Evolutionary conservation across 371 early-diverging fungal species (phyloP).

Genomic region (Mycotypha africana): DNA sequence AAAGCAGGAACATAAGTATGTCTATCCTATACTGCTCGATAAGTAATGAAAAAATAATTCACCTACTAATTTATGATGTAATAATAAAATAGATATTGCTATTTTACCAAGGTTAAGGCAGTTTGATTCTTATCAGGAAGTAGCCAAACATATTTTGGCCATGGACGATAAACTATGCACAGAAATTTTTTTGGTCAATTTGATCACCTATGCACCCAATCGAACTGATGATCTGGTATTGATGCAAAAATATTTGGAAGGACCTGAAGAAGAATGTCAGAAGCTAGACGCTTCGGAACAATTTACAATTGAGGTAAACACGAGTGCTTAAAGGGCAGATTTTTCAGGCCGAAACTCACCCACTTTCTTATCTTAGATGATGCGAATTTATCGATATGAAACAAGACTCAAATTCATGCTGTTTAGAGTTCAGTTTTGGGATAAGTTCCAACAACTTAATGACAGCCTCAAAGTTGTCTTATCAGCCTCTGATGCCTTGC

Average conservation of each 20-base stretch:
- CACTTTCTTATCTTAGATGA: conserved; percentile 32
- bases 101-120: conserved; percentile 21
- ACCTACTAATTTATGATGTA: not conserved
- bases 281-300: conserved; percentile 49
- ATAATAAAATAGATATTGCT: conserved; percentile 20
- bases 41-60: not conserved
- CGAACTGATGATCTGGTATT: conserved; percentile 27
- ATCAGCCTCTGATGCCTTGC: conserved; percentile 40
- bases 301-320: conserved; percentile 40
- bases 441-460: conserved; percentile 35
- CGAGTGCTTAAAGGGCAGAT: too few relatives aligned
- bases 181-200: conserved; percentile 31
- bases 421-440: conserved; percentile 45
- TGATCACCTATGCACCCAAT: conserved; percentile 27
- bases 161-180: conserved; percentile 33
- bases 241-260: conserved; percentile 36
- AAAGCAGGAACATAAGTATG: conserved; percentile 37
- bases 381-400: conserved; percentile 45
- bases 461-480: conserved; percentile 37
- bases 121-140: conserved; percentile 15
- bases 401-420: conserved; percentile 41
- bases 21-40: not conserved
- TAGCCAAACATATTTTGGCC: conserved; percentile 11
- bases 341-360: too few relatives aligned
- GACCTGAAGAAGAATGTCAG: conserved; percentile 27